Percentiles rank a stretch among this genome's conserved stretches.
phyloP scores from a whole-genome alignment of 2,329 filamentous ascomycete genomes.

The Colletotrichum neosansevieriae region DNA sequence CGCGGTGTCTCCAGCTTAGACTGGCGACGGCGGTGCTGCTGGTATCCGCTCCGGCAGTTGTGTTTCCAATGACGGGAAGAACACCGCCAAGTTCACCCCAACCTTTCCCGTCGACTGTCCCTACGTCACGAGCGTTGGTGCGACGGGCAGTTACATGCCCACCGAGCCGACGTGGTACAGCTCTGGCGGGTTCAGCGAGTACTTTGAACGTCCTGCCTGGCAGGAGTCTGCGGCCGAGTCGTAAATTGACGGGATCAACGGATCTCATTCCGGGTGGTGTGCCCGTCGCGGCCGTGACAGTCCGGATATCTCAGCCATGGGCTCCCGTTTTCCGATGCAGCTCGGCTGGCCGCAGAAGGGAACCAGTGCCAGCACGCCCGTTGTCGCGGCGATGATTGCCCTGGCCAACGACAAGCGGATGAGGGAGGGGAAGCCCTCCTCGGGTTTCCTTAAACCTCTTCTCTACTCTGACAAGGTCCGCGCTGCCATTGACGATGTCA shows the following conservation, averaged over 20 bases:
- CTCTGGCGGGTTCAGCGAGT: constrained; percentile 61
- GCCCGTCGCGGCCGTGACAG: constrained; percentile 59
- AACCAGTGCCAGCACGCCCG: constrained; percentile 53
- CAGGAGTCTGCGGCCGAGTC: constrained; percentile 52
- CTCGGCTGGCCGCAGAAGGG: constrained; percentile 45
- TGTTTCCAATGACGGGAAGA: constrained; percentile 66
- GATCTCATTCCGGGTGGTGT: constrained; percentile 58
- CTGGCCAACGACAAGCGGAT: constrained; percentile 58
- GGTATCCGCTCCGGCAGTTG: constrained; percentile 49
- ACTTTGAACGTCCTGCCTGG: constrained; percentile 56
- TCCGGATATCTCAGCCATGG: constrained; percentile 60
- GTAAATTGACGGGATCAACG: constrained; percentile 56
- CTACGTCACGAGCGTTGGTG: constrained; percentile 50
- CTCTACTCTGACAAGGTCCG: constrained; percentile 46
- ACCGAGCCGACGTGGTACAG: constrained; percentile 51
- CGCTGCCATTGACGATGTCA: constrained; percentile 20
- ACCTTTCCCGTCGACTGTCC: constrained; percentile 62
- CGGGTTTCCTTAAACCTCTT: constrained; percentile 60
- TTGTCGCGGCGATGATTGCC: constrained; percentile 56
- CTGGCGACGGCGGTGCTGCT: constrained; percentile 46
- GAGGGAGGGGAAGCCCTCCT: constrained; percentile 48
- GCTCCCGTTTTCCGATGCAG: constrained; percentile 62
- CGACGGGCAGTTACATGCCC: constrained; percentile 45
- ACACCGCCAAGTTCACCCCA: constrained; percentile 65
- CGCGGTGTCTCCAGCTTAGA: constrained; percentile 47